These are phyloP conservation scores for Pleurotus ostreatus DNA, from an alignment of 768 basidiomycete species.

Conservation along the genomic window DNA sequence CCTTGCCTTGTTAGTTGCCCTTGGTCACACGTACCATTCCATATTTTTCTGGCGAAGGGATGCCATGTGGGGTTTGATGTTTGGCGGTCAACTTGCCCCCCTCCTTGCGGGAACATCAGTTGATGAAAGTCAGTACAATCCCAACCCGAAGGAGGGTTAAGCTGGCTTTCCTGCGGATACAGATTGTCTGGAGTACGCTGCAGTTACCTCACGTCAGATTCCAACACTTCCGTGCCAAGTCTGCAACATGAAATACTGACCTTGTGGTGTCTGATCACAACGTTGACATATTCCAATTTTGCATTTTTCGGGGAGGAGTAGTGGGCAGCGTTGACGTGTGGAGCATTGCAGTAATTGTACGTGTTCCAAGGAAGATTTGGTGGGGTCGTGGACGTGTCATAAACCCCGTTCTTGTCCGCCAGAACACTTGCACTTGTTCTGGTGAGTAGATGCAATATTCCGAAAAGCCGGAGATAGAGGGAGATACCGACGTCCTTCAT, in stretches of 20 bases:
- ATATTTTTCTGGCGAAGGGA: slow-evolving; percentile 10
- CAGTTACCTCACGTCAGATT: no score
- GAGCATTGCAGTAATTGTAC: slow-evolving; percentile 16
- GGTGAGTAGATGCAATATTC: background rate
- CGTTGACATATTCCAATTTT: slow-evolving; percentile 12
- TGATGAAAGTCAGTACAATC: slow-evolving; percentile 13
- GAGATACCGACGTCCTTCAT: background rate
- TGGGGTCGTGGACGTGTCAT: slow-evolving; percentile 12
- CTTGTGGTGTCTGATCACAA: slow-evolving; percentile 15
- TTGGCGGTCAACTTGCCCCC: slow-evolving; percentile 8
- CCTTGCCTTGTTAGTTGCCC: slow-evolving; percentile 13
- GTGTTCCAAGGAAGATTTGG: slow-evolving; percentile 13
- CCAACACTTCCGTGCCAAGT: no score
- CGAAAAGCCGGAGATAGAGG: background rate
- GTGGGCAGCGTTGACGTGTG: slow-evolving; percentile 13
- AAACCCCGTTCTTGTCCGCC: slow-evolving; percentile 7
- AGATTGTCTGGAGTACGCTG: slow-evolving; percentile 16
- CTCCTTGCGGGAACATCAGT: slow-evolving; percentile 8
- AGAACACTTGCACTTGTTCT: background rate
- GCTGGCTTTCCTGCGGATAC: slow-evolving; percentile 11
- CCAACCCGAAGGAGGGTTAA: slow-evolving; percentile 13
- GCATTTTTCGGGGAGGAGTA: slow-evolving; percentile 8
- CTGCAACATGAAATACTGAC: background rate
- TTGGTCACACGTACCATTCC: slow-evolving; percentile 15
- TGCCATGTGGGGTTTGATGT: slow-evolving; percentile 13